phyloP scores from a whole-genome alignment of 805 yeast genomes.

The Blastobotrys peoriensis region DNA sequence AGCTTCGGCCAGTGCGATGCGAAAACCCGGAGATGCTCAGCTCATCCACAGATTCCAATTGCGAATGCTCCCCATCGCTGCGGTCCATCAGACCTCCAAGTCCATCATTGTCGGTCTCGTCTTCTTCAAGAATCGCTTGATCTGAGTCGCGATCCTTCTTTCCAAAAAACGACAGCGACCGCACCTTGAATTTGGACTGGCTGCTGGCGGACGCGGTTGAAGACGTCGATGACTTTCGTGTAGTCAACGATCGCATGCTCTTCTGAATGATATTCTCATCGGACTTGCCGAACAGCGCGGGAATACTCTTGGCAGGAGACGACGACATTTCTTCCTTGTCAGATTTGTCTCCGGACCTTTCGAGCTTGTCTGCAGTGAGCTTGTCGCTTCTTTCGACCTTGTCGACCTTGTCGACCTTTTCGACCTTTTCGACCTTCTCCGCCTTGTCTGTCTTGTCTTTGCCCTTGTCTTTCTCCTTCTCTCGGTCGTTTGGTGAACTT shows the following conservation, averaged over 20 bases:
- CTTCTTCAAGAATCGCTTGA: constrained; percentile 10
- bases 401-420: not conserved
- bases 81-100: not conserved
- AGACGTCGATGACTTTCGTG: constrained; percentile 12
- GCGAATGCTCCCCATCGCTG: not conserved
- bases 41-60: not conserved
- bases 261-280: constrained; percentile 20
- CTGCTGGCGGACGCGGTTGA: constrained; percentile 5
- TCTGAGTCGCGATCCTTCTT: constrained; percentile 13
- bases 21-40: not conserved
- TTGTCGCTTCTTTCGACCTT: not conserved
- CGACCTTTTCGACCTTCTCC: not conserved
- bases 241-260: constrained; percentile 20
- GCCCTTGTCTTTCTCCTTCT: not conserved
- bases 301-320: constrained; percentile 15
- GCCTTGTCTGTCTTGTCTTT: not conserved
- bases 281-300: constrained; percentile 20
- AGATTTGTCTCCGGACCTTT: not conserved
- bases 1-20: not conserved
- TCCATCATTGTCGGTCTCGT: constrained; percentile 4
- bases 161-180: constrained; percentile 21
- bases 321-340: constrained; percentile 1
- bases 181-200: constrained; percentile 18
- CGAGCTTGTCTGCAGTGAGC: not conserved
- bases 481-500: not conserved